A percentile compares a stretch with the other conserved stretches of the same genome.
phyloP scores from a whole-genome alignment of 2,329 filamentous ascomycete species.

The Fusarium graminum region DNA sequence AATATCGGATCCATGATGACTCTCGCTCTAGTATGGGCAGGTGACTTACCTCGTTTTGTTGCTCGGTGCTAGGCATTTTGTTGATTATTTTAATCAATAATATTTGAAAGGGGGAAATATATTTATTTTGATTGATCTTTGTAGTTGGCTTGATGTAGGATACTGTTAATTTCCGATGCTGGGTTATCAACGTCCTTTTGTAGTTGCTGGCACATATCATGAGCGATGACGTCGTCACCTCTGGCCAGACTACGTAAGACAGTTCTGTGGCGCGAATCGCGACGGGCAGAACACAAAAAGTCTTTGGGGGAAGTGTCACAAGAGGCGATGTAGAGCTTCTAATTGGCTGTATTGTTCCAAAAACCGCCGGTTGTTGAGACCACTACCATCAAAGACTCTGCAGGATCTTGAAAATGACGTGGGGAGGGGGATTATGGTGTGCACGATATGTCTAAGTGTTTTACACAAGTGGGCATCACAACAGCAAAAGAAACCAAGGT shows the following conservation, averaged over 20 bases:
- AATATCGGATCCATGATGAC: conserved; percentile 14
- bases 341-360: conserved; percentile 23
- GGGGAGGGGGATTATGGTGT: conserved; percentile 28
- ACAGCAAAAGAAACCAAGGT: conserved; percentile 31
- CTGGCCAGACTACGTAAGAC: conserved; percentile 40
- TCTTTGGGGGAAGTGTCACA: conserved; percentile 38
- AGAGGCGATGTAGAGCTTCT: conserved; percentile 23
- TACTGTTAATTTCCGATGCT: background rate
- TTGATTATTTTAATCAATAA: conserved; percentile 18
- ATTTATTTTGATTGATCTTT: conserved; percentile 10
- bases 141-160: conserved; percentile 19
- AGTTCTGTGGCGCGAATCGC: conserved; percentile 35
- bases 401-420: conserved; percentile 38
- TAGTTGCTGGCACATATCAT: conserved; percentile 36
- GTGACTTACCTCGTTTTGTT: conserved; percentile 50
- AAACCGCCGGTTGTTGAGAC: conserved; percentile 20
- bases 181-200: conserved; percentile 42
- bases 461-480: conserved; percentile 24
- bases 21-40: background rate
- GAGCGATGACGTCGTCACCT: conserved; percentile 49
- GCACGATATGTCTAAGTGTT: conserved; percentile 9
- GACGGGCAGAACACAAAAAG: conserved; percentile 31
- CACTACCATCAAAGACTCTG: conserved; percentile 28
- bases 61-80: conserved; percentile 50
- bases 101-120: conserved; percentile 3